phyloP scores from a whole-genome alignment of 352 stramenopile genomes.

The Phytophthora multivora region DNA sequence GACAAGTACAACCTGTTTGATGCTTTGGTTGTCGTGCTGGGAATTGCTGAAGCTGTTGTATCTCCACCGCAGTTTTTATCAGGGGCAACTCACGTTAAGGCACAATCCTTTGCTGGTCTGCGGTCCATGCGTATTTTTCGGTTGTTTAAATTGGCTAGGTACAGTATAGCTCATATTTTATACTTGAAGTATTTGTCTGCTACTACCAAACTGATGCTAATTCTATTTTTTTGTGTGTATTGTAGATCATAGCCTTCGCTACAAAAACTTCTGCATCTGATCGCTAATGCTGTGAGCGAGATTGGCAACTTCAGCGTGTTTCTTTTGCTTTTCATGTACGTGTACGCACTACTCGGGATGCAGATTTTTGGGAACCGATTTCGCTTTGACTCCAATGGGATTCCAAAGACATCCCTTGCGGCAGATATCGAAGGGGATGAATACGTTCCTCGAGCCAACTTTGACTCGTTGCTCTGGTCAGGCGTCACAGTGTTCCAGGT shows the following conservation, averaged over 20 bases:
- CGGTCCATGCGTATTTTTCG: conserved; percentile 88
- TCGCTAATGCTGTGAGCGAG: conserved; percentile 89
- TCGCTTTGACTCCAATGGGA: conserved; percentile 67
- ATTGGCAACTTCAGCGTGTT: conserved; percentile 93
- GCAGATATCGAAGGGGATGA: conserved; percentile 39
- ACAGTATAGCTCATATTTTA: conserved; percentile 8
- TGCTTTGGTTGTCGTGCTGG: conserved; percentile 54
- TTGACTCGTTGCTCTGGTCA: conserved; percentile 73
- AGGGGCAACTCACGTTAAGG: conserved; percentile 9
- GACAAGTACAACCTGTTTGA: conserved; percentile 88
- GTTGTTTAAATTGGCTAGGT: conserved; percentile 90
- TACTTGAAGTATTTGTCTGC: background rate
- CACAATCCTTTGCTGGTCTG: conserved; percentile 70
- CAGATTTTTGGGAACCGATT: conserved; percentile 93
- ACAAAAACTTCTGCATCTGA: conserved; percentile 88
- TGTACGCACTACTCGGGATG: conserved; percentile 92
- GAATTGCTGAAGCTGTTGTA: conserved; percentile 44
- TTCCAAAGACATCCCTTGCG: too few relatives aligned
- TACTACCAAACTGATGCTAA: background rate
- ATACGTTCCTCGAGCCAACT: conserved; percentile 63
- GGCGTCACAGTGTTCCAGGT: conserved; percentile 83
- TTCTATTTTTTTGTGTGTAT: background rate
- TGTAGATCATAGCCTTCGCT: conserved; percentile 87
- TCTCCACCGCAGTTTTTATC: conserved; percentile 47
- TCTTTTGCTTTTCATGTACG: conserved; percentile 93